Base-by-base conservation (phyloP, 257 asterid species). In the Penstemon eatonii region DNA sequence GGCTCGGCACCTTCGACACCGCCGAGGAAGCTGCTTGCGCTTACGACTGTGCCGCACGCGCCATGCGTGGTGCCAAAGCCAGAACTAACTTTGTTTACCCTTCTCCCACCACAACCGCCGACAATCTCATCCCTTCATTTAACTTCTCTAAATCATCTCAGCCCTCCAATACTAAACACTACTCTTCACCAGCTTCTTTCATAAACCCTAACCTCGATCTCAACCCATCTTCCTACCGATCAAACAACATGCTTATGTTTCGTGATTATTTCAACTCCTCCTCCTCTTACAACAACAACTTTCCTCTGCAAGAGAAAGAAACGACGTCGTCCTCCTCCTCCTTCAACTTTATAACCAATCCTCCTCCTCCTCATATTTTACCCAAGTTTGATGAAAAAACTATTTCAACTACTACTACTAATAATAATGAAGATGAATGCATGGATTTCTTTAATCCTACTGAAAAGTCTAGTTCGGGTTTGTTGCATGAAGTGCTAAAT, bases 11-110 rank as follows among this genome's bases (percentile, higher is more conserved):
- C 6, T 91, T 86, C 66, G 96, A 91, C 76, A 88, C 96, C 25
- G 97, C 97, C 11, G 97, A 90, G 76, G 98, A 87, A 68, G 98
- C 98, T 0, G 98, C 98, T 3, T 86, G 90, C 46, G 98, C 98
- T 5, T 92, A 92, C 62, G 98, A 92, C 79, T 76, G 87, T 52
- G 98, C 98, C 3, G 98, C 97, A 8, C 81, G 95, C n/a, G 87
- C 97, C 36, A 92, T 92, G 98, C 92, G 98, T 5, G 98, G 98
- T 19, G 85, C 67, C 0, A 89, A 90, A 60, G 98, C 98, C 0
- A 72, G 96, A 12, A 92, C 98, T 1, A 92, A 92, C 76, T 92
- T 92, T 43, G 85, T 83, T 0, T 92, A 92, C 81, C 92, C 98
- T 5, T 66, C 75, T 25, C 44, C 88, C 9, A 81, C 82, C 47